These are phyloP conservation scores for Talaromyces wortmannii DNA, from an alignment of 495 filamentous ascomycete species.

Conservation along the genomic window DNA sequence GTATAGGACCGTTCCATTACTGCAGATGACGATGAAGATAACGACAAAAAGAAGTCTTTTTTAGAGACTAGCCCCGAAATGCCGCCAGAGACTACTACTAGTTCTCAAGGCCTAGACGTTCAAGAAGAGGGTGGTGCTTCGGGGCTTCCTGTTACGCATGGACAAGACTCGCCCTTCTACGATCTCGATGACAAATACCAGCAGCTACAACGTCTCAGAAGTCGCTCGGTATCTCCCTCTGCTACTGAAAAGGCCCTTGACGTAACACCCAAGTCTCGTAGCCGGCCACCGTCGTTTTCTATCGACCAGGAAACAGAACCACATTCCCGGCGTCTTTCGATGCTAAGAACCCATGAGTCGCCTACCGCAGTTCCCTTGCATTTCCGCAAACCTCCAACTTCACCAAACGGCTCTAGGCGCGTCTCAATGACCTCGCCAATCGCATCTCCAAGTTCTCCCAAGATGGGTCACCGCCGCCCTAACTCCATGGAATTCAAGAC, in stretches of 20 bases:
- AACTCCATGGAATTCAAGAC: constrained; percentile 41
- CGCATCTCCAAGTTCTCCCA: constrained; percentile 21
- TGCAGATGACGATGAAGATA: constrained; percentile 7
- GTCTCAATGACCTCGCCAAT: constrained; percentile 20
- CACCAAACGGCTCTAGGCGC: constrained; percentile 26
- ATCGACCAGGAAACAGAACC: constrained; percentile 8
- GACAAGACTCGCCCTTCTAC: too few relatives aligned
- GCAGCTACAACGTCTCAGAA: constrained; percentile 20
- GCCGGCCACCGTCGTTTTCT: constrained; percentile 31
- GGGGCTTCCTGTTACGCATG: constrained; percentile 21
- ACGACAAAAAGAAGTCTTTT: constrained; percentile 36
- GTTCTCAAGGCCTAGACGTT: neutral
- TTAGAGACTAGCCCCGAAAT: constrained; percentile 45
- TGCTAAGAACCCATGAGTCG: constrained; percentile 14
- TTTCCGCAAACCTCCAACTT: constrained; percentile 40
- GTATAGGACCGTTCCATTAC: constrained; percentile 30
- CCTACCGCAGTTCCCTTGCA: constrained; percentile 42
- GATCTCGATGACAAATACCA: neutral
- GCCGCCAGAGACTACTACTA: constrained; percentile 16
- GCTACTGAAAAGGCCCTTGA: constrained; percentile 23
- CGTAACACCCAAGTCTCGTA: constrained; percentile 24
- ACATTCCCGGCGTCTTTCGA: constrained; percentile 21
- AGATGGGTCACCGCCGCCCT: constrained; percentile 30
- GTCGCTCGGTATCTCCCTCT: constrained; percentile 29
- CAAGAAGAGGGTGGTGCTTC: constrained; percentile 23